Conservation (phyloP, 192 early-diverging fungal species). For the Backusella sp. region DNA sequence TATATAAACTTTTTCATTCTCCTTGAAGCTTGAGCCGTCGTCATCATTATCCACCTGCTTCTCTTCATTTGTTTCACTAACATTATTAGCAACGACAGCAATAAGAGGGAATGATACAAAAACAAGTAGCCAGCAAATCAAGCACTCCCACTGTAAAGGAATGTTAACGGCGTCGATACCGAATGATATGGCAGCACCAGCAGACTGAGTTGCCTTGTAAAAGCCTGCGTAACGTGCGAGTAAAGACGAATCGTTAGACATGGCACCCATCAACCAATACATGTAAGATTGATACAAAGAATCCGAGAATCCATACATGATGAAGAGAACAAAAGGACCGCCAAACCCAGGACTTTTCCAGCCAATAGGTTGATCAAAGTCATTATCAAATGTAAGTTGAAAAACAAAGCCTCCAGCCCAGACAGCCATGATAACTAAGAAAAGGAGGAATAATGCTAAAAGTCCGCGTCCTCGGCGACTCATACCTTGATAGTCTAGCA, state of each 20-base stretch:
- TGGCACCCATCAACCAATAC: conserved; percentile 38
- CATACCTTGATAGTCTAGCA: conserved; percentile 29
- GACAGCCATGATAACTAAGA: conserved; percentile 21
- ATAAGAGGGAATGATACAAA: conserved; percentile 49
- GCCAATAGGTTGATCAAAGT: conserved; percentile 47
- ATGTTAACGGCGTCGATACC: conserved; percentile 59
- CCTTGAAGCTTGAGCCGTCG: background rate
- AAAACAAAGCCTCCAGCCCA: conserved; percentile 33
- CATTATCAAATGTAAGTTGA: conserved; percentile 31
- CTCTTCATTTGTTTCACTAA: conserved; percentile 44
- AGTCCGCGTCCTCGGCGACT: conserved; percentile 28
- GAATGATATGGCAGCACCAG: conserved; percentile 74
- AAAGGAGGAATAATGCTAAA: conserved; percentile 17
- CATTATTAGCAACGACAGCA: conserved; percentile 43
- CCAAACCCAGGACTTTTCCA: conserved; percentile 39
- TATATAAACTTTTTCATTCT: background rate
- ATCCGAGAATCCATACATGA: conserved; percentile 75
- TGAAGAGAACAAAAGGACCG: conserved; percentile 58
- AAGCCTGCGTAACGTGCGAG: conserved; percentile 77
- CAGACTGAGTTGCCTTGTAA: conserved; percentile 87
- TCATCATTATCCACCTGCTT: no score
- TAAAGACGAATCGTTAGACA: conserved; percentile 52
- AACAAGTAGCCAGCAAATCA: conserved; percentile 56
- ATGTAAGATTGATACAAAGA: conserved; percentile 74
- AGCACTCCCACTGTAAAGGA: conserved; percentile 26